Evolutionary conservation across 2,329 filamentous ascomycete genomes (phyloP).

Genomic region (Zymoseptoria tritici): DNA sequence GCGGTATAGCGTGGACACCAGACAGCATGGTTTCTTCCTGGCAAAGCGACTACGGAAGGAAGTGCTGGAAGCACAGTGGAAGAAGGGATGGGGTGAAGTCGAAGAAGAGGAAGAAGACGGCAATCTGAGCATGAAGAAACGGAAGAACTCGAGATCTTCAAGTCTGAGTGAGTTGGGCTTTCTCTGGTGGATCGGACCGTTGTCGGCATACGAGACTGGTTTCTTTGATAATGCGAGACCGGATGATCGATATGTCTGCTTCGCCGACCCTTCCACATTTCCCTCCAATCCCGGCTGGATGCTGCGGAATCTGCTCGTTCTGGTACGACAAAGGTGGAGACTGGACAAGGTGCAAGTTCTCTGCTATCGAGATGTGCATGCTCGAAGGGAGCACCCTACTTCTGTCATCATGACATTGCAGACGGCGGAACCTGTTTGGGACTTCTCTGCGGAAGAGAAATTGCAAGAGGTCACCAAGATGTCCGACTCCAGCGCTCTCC

Average conservation of each 20-base stretch:
- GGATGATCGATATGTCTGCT: constrained; percentile 76
- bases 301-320: constrained; percentile 76
- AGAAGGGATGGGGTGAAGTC: constrained; percentile 21
- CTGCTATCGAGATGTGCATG: constrained; percentile 80
- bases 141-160: constrained; percentile 45
- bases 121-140: constrained; percentile 31
- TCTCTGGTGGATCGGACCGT: constrained; percentile 67
- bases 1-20: constrained; percentile 70
- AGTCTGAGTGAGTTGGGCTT: constrained; percentile 53
- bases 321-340: constrained; percentile 75
- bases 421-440: constrained; percentile 41
- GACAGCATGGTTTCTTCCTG: constrained; percentile 94
- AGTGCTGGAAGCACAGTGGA: constrained; percentile 28
- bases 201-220: constrained; percentile 72
- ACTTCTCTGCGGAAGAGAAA: constrained; percentile 17
- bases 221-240: constrained; percentile 70
- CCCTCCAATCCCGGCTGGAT: constrained; percentile 84
- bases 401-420: constrained; percentile 69
- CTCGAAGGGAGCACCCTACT: constrained; percentile 67
- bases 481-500: constrained; percentile 21
- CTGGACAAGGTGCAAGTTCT: constrained; percentile 73
- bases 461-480: constrained; percentile 20
- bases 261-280: constrained; percentile 90
- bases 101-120: constrained; percentile 26
- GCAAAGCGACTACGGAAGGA: constrained; percentile 60